phyloP scores from a whole-genome alignment of 805 yeast genomes.

The Vanderwaltozyma yarrowii region DNA sequence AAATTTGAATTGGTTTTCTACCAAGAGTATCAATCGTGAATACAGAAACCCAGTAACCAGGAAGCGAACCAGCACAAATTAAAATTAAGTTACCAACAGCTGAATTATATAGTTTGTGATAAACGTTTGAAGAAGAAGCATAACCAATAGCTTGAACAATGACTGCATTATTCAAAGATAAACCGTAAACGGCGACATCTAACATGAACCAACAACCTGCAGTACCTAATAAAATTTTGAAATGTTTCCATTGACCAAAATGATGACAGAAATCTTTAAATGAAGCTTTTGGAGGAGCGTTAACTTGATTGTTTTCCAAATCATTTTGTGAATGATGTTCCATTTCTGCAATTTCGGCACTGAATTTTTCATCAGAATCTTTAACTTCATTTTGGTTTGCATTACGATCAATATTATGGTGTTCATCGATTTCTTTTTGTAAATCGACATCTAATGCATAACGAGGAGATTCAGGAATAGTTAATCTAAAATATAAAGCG shows the following conservation, averaged over 20 bases:
- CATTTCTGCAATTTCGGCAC: background rate
- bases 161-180: constrained; percentile 70
- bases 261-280: constrained; percentile 60
- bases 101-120: constrained; percentile 58
- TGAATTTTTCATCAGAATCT: constrained; percentile 1
- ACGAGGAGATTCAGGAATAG: constrained; percentile 93
- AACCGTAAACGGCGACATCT: constrained; percentile 87
- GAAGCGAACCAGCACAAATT: constrained; percentile 90
- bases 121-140: constrained; percentile 62
- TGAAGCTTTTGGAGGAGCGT: constrained; percentile 53
- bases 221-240: constrained; percentile 76
- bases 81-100: constrained; percentile 90
- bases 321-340: constrained; percentile 1
- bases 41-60: constrained; percentile 85
- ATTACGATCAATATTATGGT: background rate
- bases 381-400: background rate
- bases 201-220: constrained; percentile 88
- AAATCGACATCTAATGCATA: constrained; percentile 63
- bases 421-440: background rate
- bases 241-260: constrained; percentile 79
- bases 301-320: background rate
- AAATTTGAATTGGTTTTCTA: constrained; percentile 72
- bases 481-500: constrained; percentile 84
- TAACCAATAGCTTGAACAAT: constrained; percentile 79
- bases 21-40: constrained; percentile 75